phyloP scores from a whole-genome alignment of 78 protist species.

The Creolimax fragrantissima region DNA sequence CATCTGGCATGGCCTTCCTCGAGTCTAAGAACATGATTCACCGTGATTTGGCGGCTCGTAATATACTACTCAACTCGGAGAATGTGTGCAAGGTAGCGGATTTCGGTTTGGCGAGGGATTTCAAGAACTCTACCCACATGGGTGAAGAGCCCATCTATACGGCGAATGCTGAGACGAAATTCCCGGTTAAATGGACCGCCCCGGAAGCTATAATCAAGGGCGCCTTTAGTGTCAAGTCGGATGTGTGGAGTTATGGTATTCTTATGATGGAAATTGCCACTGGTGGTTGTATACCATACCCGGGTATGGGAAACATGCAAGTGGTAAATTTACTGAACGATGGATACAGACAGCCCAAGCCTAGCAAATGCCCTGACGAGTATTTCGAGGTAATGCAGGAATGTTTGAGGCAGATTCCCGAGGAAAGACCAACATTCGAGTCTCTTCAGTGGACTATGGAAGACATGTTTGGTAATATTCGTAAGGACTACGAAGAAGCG shows the following conservation, averaged over 20 bases:
- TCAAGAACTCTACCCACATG: background rate
- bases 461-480: background rate
- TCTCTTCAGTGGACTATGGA: constrained; percentile 10
- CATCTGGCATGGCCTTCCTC: constrained; percentile 35
- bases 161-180: constrained; percentile 36
- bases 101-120: constrained; percentile 35
- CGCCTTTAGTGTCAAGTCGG: constrained; percentile 13
- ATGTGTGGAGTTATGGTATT: constrained; percentile 36
- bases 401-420: background rate
- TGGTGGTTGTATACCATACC: constrained; percentile 33
- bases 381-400: constrained; percentile 21
- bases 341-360: constrained; percentile 30
- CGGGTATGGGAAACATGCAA: constrained; percentile 35
- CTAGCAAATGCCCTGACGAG: constrained; percentile 2
- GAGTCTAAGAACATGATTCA: constrained; percentile 22
- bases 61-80: constrained; percentile 14
- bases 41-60: constrained; percentile 43
- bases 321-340: constrained; percentile 1
- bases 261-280: constrained; percentile 33
- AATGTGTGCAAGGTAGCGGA: constrained; percentile 34
- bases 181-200: constrained; percentile 51
- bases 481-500: background rate
- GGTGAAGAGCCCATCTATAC: constrained; percentile 20
- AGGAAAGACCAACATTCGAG: constrained; percentile 30
- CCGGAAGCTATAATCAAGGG: constrained; percentile 31